Conservation (phyloP, 177 flowering plant genomes). For the Vitis hybrid region DNA sequence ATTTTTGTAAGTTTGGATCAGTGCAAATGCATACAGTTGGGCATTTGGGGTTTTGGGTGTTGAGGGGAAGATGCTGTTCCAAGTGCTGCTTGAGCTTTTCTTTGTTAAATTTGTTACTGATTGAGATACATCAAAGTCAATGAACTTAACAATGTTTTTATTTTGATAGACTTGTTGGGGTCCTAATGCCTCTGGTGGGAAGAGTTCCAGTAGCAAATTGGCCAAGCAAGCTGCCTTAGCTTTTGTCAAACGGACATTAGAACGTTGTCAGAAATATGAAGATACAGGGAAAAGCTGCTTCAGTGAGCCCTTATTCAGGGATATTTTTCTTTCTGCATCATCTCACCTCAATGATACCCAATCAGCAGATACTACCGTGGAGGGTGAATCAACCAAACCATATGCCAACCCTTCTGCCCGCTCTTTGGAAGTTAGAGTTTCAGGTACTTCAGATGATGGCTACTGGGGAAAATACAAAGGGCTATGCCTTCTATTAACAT, state of each 20-base stretch:
- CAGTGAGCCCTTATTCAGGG: conserved; percentile 54
- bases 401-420: conserved; percentile 24
- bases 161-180: conserved; percentile 56
- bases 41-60: too few relatives aligned
- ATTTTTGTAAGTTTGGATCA: too few relatives aligned
- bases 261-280: conserved; percentile 61
- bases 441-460: conserved; percentile 35
- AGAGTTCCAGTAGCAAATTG: conserved; percentile 56
- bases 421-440: conserved; percentile 37
- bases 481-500: neutral
- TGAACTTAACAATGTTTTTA: neutral
- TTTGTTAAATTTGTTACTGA: too few relatives aligned
- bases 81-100: too few relatives aligned
- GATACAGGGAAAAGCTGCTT: conserved; percentile 77
- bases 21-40: too few relatives aligned
- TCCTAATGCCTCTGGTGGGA: conserved; percentile 57
- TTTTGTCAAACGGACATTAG: conserved; percentile 60
- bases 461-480: conserved; percentile 1
- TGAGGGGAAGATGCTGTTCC: too few relatives aligned
- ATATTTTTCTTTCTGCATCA: conserved; percentile 45
- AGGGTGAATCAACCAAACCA: conserved; percentile 41
- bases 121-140: too few relatives aligned
- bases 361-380: conserved; percentile 28
- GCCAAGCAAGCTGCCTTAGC: conserved; percentile 72
- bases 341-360: conserved; percentile 34